These are phyloP conservation scores for Stemphylium vesicarium DNA, from an alignment of 2,329 filamentous ascomycete genomes.

Conservation along the genomic window DNA sequence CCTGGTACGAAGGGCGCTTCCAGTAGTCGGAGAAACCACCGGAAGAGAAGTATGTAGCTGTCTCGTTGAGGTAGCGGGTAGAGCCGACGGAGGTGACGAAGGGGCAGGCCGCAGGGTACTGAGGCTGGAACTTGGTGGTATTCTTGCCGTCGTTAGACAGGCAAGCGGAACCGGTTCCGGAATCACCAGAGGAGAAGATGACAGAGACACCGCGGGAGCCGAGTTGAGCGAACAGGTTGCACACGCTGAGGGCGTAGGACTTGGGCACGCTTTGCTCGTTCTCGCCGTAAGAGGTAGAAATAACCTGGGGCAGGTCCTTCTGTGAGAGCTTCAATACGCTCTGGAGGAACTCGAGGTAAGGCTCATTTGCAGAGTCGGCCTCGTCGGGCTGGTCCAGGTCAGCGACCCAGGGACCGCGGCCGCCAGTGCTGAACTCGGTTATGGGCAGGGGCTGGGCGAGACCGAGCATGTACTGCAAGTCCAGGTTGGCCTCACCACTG, in stretches of 20 bases:
- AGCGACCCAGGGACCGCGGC: constrained; percentile 59
- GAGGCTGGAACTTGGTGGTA: constrained; percentile 63
- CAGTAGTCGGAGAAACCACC: constrained; percentile 60
- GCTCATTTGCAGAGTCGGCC: constrained; percentile 65
- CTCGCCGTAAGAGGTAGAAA: constrained; percentile 71
- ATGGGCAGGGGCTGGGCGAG: constrained; percentile 61
- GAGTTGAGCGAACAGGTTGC: constrained; percentile 68
- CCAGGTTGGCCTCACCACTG: constrained; percentile 65
- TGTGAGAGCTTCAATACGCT: constrained; percentile 62
- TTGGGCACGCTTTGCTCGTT: constrained; percentile 68
- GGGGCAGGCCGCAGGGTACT: constrained; percentile 70
- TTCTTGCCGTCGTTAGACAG: constrained; percentile 64
- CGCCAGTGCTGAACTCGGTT: constrained; percentile 65
- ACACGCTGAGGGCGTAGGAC: constrained; percentile 67
- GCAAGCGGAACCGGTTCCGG: constrained; percentile 62
- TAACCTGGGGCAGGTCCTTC: constrained; percentile 62
- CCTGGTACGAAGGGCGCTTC: constrained; percentile 57
- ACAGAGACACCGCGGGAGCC: constrained; percentile 69
- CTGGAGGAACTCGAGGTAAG: constrained; percentile 67
- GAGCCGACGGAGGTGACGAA: constrained; percentile 72
- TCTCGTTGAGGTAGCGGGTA: constrained; percentile 55
- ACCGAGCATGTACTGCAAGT: constrained; percentile 65
- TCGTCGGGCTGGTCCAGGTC: constrained; percentile 52
- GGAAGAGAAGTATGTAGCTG: constrained; percentile 56
- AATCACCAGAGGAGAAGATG: constrained; percentile 67